Base-by-base conservation (phyloP, 805 yeast genomes). In the Henningerozyma blattae region DNA sequence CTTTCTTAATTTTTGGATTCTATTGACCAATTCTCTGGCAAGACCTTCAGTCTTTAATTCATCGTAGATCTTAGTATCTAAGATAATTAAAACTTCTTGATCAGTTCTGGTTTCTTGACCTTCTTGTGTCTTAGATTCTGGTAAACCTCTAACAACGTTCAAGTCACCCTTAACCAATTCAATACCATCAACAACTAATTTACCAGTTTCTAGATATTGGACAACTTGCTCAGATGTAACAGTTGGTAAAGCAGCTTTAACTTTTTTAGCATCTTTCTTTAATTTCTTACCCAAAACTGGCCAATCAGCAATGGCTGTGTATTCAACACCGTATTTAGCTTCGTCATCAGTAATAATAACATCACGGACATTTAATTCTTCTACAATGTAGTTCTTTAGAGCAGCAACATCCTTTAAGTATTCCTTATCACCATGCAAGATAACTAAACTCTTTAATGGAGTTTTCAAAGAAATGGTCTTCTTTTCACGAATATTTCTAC, bases 291-390 rank as follows among this genome's bases (percentile, higher is more conserved):
- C 99, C 47, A 91, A 71, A 15, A 86, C 84, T 38, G 97, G 95
- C 98, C 99, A 91, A 66, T 91, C 99, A 32, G 98, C 98, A 59
- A 83, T 93, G 28, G 89, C 96, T 43, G 72, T 75, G 68, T 87
- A 89, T 56, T 79, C 82, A 41, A 91, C 97, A 50, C 87, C 91
- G 56, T 87, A 89, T 54, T 79, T 77, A 47, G 69, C 77, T 65
- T 91, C 99, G 54, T 91, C 95, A 17, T 82, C 69, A 15, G 96
- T 86, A 49, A 91, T 78, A 48, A 84, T 65, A 35, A 91, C 58
- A 47, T 83, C 91, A 60, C 95, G 81, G 40, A 91, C 81, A 54
- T 91, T 91, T 59, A 91, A 74, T 65, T 91, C 98, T 50, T 89
- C 97, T 37, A 72, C 58, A 47, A 91, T 78, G 62, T 89, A 91